Evolutionary conservation across 1,139 yeast species (phyloP), one percentile per base, ranked within the genome.

Genomic region (Suhomyces yuchorum): DNA sequence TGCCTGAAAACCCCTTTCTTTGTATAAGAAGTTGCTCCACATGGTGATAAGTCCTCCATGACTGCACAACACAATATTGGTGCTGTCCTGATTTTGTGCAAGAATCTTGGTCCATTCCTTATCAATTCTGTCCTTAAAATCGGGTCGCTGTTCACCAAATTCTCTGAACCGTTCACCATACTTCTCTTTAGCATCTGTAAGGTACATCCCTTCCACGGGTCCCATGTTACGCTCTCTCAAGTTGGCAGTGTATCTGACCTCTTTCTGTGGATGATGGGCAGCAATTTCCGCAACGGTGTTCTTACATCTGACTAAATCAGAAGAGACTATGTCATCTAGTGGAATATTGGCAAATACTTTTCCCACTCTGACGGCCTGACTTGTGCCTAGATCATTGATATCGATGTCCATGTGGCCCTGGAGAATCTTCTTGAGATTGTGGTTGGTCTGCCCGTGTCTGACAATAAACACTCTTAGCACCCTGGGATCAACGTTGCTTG

Each of bases 11-110:
- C 66, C 62, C 42, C 63, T 57, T 23, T 70, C 73, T 2, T 59
- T 56, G 49, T 78, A 69, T 35, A 80, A 63, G 51, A 78, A 72
- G 46, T 80, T 77, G 43, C 80, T 60, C 40, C 85, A 76, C 41
- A 82, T 78, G 45, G 89, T 78, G 30, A 91, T 83, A 1, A 89
- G 89, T 6, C 97, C 96, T 17, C 97, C 97, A 61, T 91, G 97
- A 11, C 93, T 83, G 48, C 93, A 84, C 22, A 90, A 53, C 23
- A 84, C 71, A 1, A 87, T 76, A 51, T 85, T 86, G 40, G 66
- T 62, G 51, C 71, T 63, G 17, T 64, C 64, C 3, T 67, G 59
- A 8, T 81, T 70, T 14, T 67, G 66, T 7, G 68, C 67, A 3
- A 83, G 60, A 0, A 84, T 63, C 2, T 53, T 48, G 18, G 73